Evolutionary conservation across 73 alveolate species (phyloP), one percentile per base, ranked within the genome.

Genomic region (Tetrahymena borealis): DNA sequence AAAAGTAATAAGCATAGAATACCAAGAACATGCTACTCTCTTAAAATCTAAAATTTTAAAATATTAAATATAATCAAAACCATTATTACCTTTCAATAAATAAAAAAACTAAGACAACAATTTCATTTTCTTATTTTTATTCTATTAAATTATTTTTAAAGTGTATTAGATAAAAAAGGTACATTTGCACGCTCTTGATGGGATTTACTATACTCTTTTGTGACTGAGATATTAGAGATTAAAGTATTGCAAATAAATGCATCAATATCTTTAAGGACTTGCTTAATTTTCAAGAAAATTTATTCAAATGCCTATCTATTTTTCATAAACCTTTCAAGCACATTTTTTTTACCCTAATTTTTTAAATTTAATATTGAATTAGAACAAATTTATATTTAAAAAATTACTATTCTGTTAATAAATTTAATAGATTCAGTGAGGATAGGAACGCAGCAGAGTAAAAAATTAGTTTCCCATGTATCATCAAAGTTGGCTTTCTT

Each of bases 401-500:
- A 41, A 18, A 4, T 18, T 60, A 60, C 85, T 6, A 60, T 60
- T 60, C 85, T 60, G 85, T 60, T 60, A 3, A 60, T 60, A 6
- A 60, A 60, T 28, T 60, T 60, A 24, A 60, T 60, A 60, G 85
- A 60, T 60, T 60, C 85, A 18, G 85, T 60, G 28, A 60, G 85
- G 28, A 60, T 60, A 60, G 85, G 85, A 0, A 60, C 85, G 28
- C 85, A 60, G 13, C 85, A 60, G 37, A 60, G 10, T 13, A 60
- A n/a, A 35, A 60, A 60, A n/a, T 60, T 60, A 60, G 28, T 60
- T 60, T 60, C 85, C 85, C 85, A 60, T 24, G n/a, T 60, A 60
- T 60, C 85, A 60, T 60, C 85, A 60, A 60, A 60, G 85, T 60
- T 60, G 85, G 85, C 85, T 60, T 60, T 60, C 85, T 60, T 60